These are phyloP conservation scores for Fusarium sp. DNA, from an alignment of 2,329 filamentous ascomycete genomes.

Conservation along the genomic window DNA sequence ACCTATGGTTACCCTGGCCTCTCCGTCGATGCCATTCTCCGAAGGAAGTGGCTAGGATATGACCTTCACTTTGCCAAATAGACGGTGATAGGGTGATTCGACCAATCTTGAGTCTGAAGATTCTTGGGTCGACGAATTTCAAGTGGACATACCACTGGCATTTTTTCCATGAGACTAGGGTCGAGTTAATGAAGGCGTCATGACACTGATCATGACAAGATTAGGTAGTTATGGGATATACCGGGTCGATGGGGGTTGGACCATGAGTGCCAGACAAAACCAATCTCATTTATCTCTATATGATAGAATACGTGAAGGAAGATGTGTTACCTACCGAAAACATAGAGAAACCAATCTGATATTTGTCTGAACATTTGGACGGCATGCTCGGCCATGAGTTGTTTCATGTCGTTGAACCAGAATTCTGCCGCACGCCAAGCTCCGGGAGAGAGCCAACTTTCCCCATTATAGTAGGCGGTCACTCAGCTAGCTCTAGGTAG, in stretches of 20 bases:
- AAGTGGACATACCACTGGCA: background rate
- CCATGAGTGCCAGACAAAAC: conserved; percentile 11
- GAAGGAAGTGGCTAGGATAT: conserved; percentile 95
- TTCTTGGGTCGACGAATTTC: background rate
- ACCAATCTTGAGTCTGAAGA: background rate
- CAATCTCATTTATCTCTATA: conserved; percentile 20
- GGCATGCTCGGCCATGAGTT: background rate
- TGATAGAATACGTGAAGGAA: conserved; percentile 10
- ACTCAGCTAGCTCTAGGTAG: background rate
- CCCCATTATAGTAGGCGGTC: background rate
- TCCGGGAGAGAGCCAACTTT: background rate
- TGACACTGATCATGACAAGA: conserved; percentile 1
- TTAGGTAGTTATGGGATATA: background rate
- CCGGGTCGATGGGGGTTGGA: conserved; percentile 6
- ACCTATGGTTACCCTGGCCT: conserved; percentile 96
- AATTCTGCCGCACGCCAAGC: background rate
- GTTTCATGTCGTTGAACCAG: background rate
- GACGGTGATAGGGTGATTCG: conserved; percentile 25
- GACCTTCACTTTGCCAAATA: conserved; percentile 99
- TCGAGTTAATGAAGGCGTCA: background rate
- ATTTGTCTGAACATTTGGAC: conserved; percentile 12
- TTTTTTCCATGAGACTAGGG: background rate
- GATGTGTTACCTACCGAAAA: conserved; percentile 2
- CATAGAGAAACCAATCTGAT: conserved; percentile 13
- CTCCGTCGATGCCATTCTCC: conserved; percentile 76